Conservation (phyloP, 148 eudicot genomes). For the Fagopyrum homotropicum region DNA sequence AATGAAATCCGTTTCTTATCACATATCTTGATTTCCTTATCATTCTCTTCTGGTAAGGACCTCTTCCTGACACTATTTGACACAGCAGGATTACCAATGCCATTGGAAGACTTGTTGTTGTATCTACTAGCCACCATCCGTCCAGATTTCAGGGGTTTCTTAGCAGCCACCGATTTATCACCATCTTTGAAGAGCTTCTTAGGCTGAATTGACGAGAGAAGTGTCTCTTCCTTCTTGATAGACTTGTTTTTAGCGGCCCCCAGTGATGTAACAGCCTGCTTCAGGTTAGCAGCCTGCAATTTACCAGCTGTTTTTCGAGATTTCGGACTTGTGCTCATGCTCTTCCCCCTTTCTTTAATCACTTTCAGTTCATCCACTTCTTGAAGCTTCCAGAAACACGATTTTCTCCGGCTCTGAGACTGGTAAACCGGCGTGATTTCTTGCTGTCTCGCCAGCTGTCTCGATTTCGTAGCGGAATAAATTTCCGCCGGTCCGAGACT, state of each 20-base stretch:
- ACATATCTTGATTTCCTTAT: conserved; percentile 37
- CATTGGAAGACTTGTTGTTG: conserved; percentile 40
- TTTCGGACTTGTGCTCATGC: conserved; percentile 62
- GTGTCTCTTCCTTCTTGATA: conserved; percentile 60
- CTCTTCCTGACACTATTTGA: conserved; percentile 54
- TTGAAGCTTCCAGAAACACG: conserved; percentile 77
- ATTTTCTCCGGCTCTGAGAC: conserved; percentile 52
- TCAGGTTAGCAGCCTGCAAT: conserved; percentile 19
- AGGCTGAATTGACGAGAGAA: conserved; percentile 60
- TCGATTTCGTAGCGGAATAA: conserved; percentile 24
- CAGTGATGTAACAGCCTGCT: conserved; percentile 54
- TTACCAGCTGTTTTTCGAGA: conserved; percentile 33
- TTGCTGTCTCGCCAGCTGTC: conserved; percentile 34
- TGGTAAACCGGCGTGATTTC: conserved; percentile 50
- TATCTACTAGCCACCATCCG: conserved; percentile 83
- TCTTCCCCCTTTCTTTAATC: conserved; percentile 53
- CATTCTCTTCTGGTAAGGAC: conserved; percentile 73
- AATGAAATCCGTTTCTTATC: conserved; percentile 67
- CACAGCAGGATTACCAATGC: conserved; percentile 33
- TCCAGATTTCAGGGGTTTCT: conserved; percentile 62
- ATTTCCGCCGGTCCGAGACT: conserved; percentile 73
- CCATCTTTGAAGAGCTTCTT: conserved; percentile 77
- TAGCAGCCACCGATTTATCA: conserved; percentile 44
- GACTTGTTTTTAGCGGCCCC: conserved; percentile 48
- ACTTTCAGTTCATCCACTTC: conserved; percentile 66